Evolutionary conservation across 1,284 basidiomycete genomes (phyloP).

Genomic region (Cryptococcus wingfieldii): DNA sequence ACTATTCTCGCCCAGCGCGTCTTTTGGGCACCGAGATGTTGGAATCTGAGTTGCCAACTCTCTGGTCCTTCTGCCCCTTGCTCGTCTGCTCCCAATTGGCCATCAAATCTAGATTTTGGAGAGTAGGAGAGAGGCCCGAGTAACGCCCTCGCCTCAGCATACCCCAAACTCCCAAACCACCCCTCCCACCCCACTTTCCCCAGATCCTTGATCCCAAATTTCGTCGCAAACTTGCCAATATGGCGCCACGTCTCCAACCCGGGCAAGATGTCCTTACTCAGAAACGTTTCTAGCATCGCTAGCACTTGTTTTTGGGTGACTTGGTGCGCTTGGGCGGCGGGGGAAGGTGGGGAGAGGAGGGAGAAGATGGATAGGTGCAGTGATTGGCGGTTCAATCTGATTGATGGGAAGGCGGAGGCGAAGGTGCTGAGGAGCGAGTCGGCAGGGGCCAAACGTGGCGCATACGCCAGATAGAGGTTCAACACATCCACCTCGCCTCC

Average conservation of each 20-base stretch:
- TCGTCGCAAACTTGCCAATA: slow-evolving; percentile 10
- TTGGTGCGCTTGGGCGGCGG: background rate
- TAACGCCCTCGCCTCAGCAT: background rate
- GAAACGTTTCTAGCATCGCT: background rate
- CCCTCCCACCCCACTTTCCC: slow-evolving; percentile 10
- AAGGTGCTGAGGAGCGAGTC: background rate
- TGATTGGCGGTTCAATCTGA: slow-evolving; percentile 15
- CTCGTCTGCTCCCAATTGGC: background rate
- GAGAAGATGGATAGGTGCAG: slow-evolving; percentile 14
- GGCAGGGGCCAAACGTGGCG: background rate
- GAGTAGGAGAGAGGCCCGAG: background rate
- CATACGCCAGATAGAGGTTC: slow-evolving; percentile 10
- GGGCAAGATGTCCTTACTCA: slow-evolving; percentile 2
- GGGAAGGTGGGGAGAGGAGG: slow-evolving; percentile 7
- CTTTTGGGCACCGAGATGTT: slow-evolving; percentile 6
- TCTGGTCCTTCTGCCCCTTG: background rate
- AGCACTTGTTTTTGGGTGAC: background rate
- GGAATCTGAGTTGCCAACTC: background rate
- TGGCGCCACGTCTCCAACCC: slow-evolving; percentile 29
- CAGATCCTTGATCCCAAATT: background rate
- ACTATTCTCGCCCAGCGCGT: slow-evolving; percentile 7
- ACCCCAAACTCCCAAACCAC: slow-evolving; percentile 6
- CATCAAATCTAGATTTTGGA: background rate
- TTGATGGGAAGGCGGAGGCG: background rate
- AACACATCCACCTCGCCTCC: background rate